Base-by-base conservation (phyloP, 1,284 basidiomycete genomes). In the Boletus smithii region DNA sequence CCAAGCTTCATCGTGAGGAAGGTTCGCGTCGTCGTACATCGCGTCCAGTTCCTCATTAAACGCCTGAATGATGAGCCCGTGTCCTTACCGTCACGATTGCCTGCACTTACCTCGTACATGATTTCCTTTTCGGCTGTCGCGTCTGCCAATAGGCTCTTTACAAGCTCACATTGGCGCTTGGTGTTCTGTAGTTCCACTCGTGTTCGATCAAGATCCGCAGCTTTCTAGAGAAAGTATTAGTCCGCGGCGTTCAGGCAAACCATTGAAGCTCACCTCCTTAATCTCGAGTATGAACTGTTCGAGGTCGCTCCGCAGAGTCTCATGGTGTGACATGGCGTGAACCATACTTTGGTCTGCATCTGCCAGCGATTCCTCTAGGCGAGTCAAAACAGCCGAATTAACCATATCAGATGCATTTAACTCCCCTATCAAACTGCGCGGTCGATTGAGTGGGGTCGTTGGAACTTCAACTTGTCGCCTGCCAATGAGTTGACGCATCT, bases 11-110 rank as follows among this genome's bases (percentile, higher is more conserved):
- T 85, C 81, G 13, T 82, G 80, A 13, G 89, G 88, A 44, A 93
- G 75, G 49, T 83, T 79, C 16, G 79, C 79, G 49, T 91, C 88
- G 44, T 85, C 83, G 69, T 83, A 94, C 88, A 95, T 91, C 29
- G 79, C 81, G 56, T 92, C 90, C 30, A 95, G 75, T 63, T 95
- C 92, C 56, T 91, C 89, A 62, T 95, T 95, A 72, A 95, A 94
- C 4, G 89, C 85, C 91, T 93, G 52, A 5, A 16, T 40, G 30
- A 49, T 36, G 35, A 49, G 53, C 27, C 37, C 42, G 55, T 41
- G 42, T 48, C n/a, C 38, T 48, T 22, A 40, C 24, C 20, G 5
- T 22, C 31, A 23, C 43, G 24, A 17, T 26, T 14, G 29, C 31
- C 23, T 14, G 31, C 17, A 65, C 80, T 61, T 50, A 91, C 91